Evolutionary conservation across 371 early-diverging fungal species (phyloP).

Genomic region (Paraphysoderma sedebokerense): DNA sequence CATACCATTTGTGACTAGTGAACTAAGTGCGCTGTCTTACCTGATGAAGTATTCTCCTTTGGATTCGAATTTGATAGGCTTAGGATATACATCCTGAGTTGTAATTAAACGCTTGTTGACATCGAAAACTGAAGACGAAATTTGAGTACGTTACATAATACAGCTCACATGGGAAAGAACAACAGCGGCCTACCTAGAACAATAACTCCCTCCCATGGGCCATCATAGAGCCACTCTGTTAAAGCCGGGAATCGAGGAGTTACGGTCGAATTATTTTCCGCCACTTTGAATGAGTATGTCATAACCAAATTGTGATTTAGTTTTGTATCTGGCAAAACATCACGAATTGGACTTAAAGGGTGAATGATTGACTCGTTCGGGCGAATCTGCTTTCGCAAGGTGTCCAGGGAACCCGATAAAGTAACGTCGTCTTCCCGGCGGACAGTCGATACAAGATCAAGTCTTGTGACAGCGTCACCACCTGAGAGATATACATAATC

Average conservation of each 20-base stretch:
- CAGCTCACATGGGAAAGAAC: no score
- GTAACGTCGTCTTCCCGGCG: constrained; percentile 49
- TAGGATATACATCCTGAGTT: constrained; percentile 54
- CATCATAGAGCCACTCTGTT: constrained; percentile 41
- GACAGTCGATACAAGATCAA: constrained; percentile 50
- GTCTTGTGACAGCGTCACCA: constrained; percentile 37
- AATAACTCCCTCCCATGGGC: constrained; percentile 29
- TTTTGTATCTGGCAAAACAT: constrained; percentile 45
- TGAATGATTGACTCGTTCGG: constrained; percentile 42
- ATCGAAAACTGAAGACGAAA: constrained; percentile 26
- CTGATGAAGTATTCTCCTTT: constrained; percentile 74
- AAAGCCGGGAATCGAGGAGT: constrained; percentile 44
- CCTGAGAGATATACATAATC: constrained; percentile 37
- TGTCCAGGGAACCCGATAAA: constrained; percentile 20
- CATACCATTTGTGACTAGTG: no score
- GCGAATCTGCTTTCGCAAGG: constrained; percentile 44
- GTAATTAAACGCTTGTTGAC: constrained; percentile 40
- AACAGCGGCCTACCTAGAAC: constrained; percentile 33
- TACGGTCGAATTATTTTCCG: constrained; percentile 25
- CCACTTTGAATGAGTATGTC: constrained; percentile 48
- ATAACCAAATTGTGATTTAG: constrained; percentile 51
- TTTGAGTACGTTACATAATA: no score
- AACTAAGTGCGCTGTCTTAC: no score
- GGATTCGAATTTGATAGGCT: constrained; percentile 37
- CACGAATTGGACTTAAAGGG: constrained; percentile 51